phyloP scores from a whole-genome alignment of 169 alveolate species.

The Plasmodium berghei region DNA sequence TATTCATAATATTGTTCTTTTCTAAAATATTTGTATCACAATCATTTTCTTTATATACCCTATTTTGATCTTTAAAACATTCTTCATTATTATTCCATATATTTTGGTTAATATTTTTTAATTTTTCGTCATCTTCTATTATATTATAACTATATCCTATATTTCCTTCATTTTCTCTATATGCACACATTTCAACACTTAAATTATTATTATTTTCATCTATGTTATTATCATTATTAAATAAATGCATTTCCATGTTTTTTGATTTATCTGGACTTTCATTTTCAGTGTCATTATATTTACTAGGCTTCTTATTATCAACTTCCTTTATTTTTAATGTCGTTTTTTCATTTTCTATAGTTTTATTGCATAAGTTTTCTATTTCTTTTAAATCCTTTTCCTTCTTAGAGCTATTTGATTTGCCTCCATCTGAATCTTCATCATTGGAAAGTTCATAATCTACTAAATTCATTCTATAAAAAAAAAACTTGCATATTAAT shows the following conservation, averaged over 20 bases:
- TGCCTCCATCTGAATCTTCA: constrained; percentile 13
- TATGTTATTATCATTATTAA: too few species aligned
- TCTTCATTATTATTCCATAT: neutral
- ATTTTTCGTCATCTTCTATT: neutral
- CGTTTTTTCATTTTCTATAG: neutral
- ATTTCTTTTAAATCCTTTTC: neutral
- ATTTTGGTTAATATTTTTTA: neutral
- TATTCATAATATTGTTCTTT: constrained; percentile 32
- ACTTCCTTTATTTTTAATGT: too few species aligned
- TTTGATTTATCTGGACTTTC: too few species aligned
- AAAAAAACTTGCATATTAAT: neutral
- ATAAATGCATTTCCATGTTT: too few species aligned
- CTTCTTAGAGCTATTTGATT: neutral
- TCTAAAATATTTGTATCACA: constrained; percentile 8
- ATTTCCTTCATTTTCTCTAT: neutral
- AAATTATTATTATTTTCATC: neutral
- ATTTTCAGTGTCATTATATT: too few species aligned
- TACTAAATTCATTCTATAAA: constrained; percentile 57
- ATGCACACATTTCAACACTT: neutral
- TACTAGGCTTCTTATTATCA: too few species aligned
- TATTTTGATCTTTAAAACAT: neutral
- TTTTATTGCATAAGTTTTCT: neutral
- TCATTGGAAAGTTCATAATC: constrained; percentile 75
- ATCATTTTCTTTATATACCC: neutral
- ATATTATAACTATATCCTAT: neutral